Evolutionary conservation across 129 eudicot genomes (phyloP).

Genomic region (Tagetes erecta): DNA sequence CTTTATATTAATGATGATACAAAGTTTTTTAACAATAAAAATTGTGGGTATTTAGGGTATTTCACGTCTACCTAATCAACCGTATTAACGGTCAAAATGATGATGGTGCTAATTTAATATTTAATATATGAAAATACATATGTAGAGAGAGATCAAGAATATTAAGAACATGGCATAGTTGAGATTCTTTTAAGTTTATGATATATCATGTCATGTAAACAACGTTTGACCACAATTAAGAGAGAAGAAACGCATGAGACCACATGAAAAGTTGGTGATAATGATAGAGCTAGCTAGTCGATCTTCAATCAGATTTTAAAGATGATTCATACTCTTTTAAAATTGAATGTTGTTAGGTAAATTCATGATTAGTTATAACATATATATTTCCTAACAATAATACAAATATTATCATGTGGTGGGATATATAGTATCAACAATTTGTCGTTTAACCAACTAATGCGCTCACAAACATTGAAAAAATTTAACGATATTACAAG

Average conservation of each 20-base stretch:
- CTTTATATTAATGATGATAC: too few relatives aligned
- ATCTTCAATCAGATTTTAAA: background rate
- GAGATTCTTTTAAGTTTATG: background rate
- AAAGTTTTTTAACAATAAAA: too few relatives aligned
- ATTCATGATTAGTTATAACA: too few relatives aligned
- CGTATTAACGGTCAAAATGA: background rate
- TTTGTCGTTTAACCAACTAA: too few relatives aligned
- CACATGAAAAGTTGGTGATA: background rate
- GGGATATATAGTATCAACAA: too few relatives aligned
- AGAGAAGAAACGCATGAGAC: background rate
- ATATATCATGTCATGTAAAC: background rate
- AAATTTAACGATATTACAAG: too few relatives aligned
- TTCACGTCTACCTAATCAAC: background rate
- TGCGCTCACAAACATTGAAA: too few relatives aligned
- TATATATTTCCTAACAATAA: too few relatives aligned
- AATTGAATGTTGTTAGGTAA: too few relatives aligned
- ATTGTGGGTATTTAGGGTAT: too few relatives aligned
- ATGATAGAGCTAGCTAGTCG: background rate
- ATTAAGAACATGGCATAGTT: background rate
- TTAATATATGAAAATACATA: background rate
- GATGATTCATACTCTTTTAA: too few relatives aligned
- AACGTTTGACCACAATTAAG: background rate
- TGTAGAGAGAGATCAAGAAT: background rate
- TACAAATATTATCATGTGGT: too few relatives aligned
- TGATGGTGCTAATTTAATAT: background rate